Evolutionary conservation across 176 grass and related monocot species (phyloP), one percentile per base, ranked within the genome.

Genomic region (Rhynchospora tenuis): DNA sequence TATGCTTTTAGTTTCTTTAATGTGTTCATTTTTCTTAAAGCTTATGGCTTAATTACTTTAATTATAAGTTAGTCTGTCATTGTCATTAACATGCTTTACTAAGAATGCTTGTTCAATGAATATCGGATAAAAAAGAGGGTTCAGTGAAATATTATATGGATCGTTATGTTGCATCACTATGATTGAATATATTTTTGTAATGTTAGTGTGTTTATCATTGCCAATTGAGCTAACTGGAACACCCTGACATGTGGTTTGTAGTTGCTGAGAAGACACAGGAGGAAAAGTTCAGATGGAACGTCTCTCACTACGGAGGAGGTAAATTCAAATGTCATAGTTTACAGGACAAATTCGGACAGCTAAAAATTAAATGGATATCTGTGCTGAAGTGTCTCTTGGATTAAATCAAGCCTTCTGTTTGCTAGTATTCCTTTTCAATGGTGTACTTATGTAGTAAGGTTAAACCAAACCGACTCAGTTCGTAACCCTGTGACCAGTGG

Each of bases 261-360:
- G 95, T 64, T 95, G 72, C 66, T 95, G 84, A 89, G 91, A 52
- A 88, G 92, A 86, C 95, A 98, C 84, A 84, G 95, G 27, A 91
- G 90, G 68, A 91, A 90, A 86, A 98, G 88, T 86, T 77, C 86
- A 27, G 92, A 85, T 78, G 89, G 84, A 55, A 98, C 84, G 78
- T 88, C 89, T 85, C 89, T 98, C 91, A 95, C 90, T 90, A 84
- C 90, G 68, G 92, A 98, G 85, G 95, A 98, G 94, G 95, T 98
- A 90, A 84, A 84, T 85, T 79, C 27, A 54, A 54, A 75, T 54
- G 23, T 54, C 47, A 51, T 50, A 52, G 46, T 75, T 50, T 38
- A 12, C 65, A 70, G 13, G 33, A 7, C 6, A 28, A 19, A 69
- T 28, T 0, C 42, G 64, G 33, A 38, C 33, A 38, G 33, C 5